Evolutionary conservation across 805 yeast species (phyloP).

Genomic region (Yarrowia sp.): DNA sequence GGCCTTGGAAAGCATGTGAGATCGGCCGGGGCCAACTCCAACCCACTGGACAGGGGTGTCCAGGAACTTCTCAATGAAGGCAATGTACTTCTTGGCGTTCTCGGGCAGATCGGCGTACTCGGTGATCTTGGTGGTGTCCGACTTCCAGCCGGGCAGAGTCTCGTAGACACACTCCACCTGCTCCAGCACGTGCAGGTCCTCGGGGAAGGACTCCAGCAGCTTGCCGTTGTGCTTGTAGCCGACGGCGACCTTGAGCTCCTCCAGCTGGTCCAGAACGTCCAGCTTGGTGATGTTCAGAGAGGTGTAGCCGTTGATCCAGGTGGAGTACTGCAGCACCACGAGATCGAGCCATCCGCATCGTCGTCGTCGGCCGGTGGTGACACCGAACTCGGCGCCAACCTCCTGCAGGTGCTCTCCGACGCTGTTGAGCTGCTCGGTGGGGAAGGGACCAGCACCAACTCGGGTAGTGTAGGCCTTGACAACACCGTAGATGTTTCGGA

Average conservation of each 20-base stretch:
- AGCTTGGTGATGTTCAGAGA: conserved; percentile 91
- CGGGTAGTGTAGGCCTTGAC: conserved; percentile 98
- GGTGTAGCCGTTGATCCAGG: conserved; percentile 93
- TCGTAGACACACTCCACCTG: conserved; percentile 92
- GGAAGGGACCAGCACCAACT: conserved; percentile 99
- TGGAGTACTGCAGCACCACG: conserved; percentile 91
- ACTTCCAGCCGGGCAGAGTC: conserved; percentile 93
- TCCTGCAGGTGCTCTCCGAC: conserved; percentile 86
- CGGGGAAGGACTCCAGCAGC: conserved; percentile 83
- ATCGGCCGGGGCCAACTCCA: conserved; percentile 98
- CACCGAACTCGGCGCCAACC: conserved; percentile 96
- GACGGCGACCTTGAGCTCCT: conserved; percentile 87
- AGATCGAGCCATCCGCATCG: conserved; percentile 99
- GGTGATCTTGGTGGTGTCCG: conserved; percentile 75
- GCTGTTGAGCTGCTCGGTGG: conserved; percentile 91
- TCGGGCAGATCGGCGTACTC: conserved; percentile 81
- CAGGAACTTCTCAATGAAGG: conserved; percentile 83
- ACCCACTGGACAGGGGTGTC: conserved; percentile 93
- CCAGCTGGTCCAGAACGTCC: conserved; percentile 90
- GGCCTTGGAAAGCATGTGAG: conserved; percentile 71
- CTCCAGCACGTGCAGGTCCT: conserved; percentile 80
- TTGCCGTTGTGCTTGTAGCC: conserved; percentile 83
- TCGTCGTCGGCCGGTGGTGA: conserved; percentile 98
- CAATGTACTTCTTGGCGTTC: conserved; percentile 83
- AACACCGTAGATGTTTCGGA: conserved; percentile 87